Evolutionary conservation across 352 stramenopile genomes (phyloP), one percentile per base, ranked within the genome.

Genomic region (Pythium biforme): DNA sequence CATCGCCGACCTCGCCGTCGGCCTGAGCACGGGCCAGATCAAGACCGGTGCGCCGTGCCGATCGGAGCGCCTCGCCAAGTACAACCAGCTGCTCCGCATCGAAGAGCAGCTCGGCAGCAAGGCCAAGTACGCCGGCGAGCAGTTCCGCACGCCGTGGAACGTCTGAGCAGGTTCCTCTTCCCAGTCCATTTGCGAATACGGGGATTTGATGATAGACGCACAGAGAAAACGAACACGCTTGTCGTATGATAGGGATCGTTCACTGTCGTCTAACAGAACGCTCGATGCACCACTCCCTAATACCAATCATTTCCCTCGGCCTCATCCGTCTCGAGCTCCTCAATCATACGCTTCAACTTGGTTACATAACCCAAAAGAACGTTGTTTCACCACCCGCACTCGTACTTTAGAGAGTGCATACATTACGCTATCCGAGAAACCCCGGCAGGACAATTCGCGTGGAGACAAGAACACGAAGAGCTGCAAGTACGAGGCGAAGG

Each of bases 1-100:
- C 90, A 99, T 99, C 82, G 97, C 98, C 33, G 98, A 99, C 79
- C 83, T 99, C 54, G 97, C 97, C 34, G 98, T 99, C 62, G 97
- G 97, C 72, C 79, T 99, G 52, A 98, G 89, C 75, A 97, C 97
- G 11, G 97, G 97, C 55, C 94, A 99, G 88, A 99, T 99, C 86
- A 99, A 99, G 96, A 99, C 97, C 23, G 97, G 97, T 67, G 96
- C 97, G 48, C 96, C 96, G 48, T 99, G 95, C 85, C 86, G 96
- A 74, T 97, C 91, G 57, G 97, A 99, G 77, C 89, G 97, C 77
- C 87, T 98, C 49, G 89, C 96, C 66, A 99, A 99, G 91, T 99
- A 99, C 93, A 99, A 99, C 83, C 96, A 99, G 79, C 82, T 99
- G 57, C 83, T 99, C 52, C 89, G 98, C 62, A 99, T 99, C 79